Conservation (phyloP, 805 yeast genomes). For the Saccharomyces jurei region DNA sequence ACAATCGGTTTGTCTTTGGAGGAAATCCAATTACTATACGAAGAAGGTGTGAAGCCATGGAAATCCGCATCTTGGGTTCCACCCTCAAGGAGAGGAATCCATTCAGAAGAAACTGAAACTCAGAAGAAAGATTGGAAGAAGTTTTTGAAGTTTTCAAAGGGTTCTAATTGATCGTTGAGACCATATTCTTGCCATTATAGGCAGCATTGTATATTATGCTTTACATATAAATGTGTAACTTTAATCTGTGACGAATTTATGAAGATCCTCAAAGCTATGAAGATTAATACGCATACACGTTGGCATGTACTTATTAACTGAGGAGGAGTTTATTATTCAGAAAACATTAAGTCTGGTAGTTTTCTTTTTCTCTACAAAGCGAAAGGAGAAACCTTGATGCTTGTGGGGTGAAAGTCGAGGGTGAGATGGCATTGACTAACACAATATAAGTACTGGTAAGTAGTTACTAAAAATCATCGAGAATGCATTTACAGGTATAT, state of each 20-base stretch:
- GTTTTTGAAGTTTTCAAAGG: conserved; percentile 5
- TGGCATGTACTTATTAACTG: too few species aligned
- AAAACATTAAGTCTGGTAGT: not conserved
- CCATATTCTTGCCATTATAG: not conserved
- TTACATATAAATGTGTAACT: not conserved
- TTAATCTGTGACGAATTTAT: not conserved
- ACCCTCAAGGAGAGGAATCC: conserved; percentile 26
- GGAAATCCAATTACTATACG: conserved; percentile 47
- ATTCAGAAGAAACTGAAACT: conserved; percentile 6
- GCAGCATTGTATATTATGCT: not conserved
- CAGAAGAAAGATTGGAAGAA: conserved; percentile 8
- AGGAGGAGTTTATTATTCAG: too few species aligned
- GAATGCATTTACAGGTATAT: not conserved
- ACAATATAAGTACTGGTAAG: too few species aligned
- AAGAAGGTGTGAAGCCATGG: conserved; percentile 36
- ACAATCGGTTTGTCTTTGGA: conserved; percentile 60
- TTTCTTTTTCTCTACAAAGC: too few species aligned
- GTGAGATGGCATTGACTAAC: not conserved
- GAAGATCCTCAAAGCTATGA: not conserved
- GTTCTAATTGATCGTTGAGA: not conserved
- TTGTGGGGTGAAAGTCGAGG: not conserved
- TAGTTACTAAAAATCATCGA: too few species aligned
- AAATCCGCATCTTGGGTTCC: conserved; percentile 44
- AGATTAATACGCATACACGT: not conserved
- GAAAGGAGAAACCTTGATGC: not conserved